Conservation (phyloP, 2,329 filamentous ascomycete species). For the Juglanconis juglandina region DNA sequence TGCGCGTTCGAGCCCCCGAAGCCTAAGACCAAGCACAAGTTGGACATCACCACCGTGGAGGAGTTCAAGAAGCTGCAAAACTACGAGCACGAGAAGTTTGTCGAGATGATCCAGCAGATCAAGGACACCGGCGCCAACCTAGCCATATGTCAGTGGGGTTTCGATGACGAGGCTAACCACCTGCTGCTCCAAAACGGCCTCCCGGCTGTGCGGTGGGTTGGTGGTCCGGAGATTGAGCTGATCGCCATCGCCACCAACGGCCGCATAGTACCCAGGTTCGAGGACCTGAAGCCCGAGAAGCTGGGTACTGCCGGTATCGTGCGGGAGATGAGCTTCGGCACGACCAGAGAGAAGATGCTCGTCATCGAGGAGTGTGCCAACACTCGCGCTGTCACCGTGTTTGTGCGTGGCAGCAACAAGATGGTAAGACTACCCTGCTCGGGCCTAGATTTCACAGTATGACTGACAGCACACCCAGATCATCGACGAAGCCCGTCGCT, state of each 20-base stretch:
- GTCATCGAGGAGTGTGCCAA: constrained; percentile 99
- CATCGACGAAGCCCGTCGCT: constrained; percentile 97
- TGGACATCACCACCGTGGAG: constrained; percentile 94
- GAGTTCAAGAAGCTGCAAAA: constrained; percentile 97
- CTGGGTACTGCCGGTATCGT: constrained; percentile 87
- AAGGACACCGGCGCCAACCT: constrained; percentile 96
- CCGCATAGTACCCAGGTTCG: constrained; percentile 93
- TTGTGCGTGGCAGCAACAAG: constrained; percentile 97
- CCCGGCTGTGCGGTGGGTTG: constrained; percentile 95
- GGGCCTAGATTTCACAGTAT: constrained; percentile 3
- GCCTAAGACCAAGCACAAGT: constrained; percentile 99
- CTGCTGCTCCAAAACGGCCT: constrained; percentile 92
- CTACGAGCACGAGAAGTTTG: constrained; percentile 94
- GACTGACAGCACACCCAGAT: constrained; percentile 56
- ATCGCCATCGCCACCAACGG: constrained; percentile 99
- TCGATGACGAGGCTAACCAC: constrained; percentile 98
- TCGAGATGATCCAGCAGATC: constrained; percentile 98
- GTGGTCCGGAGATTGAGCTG: constrained; percentile 94
- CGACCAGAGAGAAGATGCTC: constrained; percentile 98
- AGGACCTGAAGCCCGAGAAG: constrained; percentile 88
- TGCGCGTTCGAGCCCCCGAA: constrained; percentile 98
- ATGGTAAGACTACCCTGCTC: constrained; percentile 63
- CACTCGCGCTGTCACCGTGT: constrained; percentile 91
- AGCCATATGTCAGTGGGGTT: constrained; percentile 98
- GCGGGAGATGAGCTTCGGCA: constrained; percentile 93